Percentiles rank a stretch among this genome's conserved stretches.
Conservation (phyloP, 2,329 filamentous ascomycete genomes). For the Venturia nashicola region DNA sequence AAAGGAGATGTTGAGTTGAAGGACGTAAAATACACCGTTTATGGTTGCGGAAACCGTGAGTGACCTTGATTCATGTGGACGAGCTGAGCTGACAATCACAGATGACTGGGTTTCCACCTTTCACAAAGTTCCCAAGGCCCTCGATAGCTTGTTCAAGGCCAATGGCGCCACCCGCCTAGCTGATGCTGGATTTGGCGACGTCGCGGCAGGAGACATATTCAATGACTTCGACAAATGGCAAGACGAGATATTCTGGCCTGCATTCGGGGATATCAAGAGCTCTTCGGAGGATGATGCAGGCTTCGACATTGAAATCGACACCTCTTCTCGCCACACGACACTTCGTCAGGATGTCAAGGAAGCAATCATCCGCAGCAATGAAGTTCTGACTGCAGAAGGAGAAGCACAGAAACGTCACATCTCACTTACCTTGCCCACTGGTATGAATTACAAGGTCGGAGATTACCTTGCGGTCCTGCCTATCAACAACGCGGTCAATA, state of each 20-base stretch:
- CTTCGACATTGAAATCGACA: not conserved
- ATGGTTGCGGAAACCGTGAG: constrained; percentile 26
- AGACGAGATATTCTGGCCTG: constrained; percentile 24
- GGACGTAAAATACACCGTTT: constrained; percentile 27
- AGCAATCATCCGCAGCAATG: constrained; percentile 17
- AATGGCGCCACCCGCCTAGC: constrained; percentile 21
- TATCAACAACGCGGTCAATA: constrained; percentile 50
- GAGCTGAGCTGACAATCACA: not conserved
- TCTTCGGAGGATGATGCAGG: not conserved
- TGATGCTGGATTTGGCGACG: constrained; percentile 23
- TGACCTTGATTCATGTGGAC: not conserved
- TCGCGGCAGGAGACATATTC: constrained; percentile 26
- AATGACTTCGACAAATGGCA: constrained; percentile 30
- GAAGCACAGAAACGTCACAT: constrained; percentile 26
- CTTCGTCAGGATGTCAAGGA: not conserved
- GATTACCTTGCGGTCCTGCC: constrained; percentile 68
- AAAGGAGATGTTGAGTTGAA: constrained; percentile 18
- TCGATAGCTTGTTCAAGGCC: constrained; percentile 21
- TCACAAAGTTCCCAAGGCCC: constrained; percentile 26
- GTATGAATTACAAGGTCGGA: constrained; percentile 53
- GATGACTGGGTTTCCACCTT: constrained; percentile 29
- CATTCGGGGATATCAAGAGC: not conserved
- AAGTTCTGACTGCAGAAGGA: constrained; percentile 19
- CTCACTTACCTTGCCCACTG: constrained; percentile 30
- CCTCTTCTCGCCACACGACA: not conserved